phyloP scores from a whole-genome alignment of 1,139 yeast genomes.

The Candida neerlandica region DNA sequence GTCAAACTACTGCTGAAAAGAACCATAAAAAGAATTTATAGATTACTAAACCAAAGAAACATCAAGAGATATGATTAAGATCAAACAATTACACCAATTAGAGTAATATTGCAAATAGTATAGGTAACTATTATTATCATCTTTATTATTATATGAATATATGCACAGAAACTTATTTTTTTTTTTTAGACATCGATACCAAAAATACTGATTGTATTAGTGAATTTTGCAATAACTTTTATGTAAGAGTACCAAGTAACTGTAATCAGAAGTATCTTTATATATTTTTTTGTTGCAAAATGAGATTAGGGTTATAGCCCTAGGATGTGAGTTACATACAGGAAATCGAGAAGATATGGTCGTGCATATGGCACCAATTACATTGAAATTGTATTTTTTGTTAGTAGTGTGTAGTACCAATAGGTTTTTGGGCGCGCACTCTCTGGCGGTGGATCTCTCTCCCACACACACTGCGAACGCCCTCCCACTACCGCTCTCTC shows the following conservation, averaged over 20 bases:
- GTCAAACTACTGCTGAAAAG: constrained; percentile 36
- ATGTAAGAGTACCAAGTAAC: not conserved
- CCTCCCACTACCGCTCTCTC: not conserved
- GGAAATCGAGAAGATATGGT: not conserved
- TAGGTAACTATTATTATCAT: not conserved
- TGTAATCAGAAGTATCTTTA: too few relatives aligned
- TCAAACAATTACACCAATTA: not conserved
- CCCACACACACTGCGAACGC: not conserved
- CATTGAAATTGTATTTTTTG: not conserved
- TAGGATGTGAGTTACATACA: constrained; percentile 1
- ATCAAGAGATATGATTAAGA: too few relatives aligned
- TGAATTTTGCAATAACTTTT: not conserved
- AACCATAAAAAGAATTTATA: constrained; percentile 16
- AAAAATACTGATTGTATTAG: too few relatives aligned
- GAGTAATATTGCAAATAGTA: too few relatives aligned
- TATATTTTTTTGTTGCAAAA: constrained; percentile 1
- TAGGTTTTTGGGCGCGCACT: not conserved
- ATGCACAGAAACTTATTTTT: not conserved
- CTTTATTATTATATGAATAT: not conserved
- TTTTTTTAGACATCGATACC: too few relatives aligned
- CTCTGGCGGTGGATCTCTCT: constrained; percentile 3
- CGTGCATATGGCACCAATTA: not conserved
- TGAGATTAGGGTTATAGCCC: constrained; percentile 6
- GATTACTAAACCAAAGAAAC: too few relatives aligned
- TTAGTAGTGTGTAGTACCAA: not conserved